Percentiles rank a stretch among this genome's conserved stretches.
Evolutionary conservation across 495 filamentous ascomycete genomes (phyloP).

Genomic region (Hypoxylon fuscum): DNA sequence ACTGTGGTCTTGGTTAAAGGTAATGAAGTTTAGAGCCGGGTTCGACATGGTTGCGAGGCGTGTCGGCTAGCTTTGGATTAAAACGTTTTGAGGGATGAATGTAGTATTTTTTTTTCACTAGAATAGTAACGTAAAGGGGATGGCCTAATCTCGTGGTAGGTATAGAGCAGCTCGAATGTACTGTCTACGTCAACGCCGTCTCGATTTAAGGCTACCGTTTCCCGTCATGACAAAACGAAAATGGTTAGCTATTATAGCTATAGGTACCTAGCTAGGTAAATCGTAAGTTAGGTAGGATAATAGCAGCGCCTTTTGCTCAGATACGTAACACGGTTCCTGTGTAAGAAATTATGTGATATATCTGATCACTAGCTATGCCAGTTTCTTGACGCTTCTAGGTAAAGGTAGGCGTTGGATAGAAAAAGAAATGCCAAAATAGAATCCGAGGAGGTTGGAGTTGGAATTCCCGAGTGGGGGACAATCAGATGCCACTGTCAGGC

Average conservation of each 20-base stretch:
- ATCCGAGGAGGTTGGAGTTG: conserved; percentile 40
- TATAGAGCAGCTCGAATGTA: conserved; percentile 6
- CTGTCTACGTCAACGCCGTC: conserved; percentile 24
- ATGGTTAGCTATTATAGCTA: not conserved
- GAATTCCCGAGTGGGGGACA: too few relatives aligned
- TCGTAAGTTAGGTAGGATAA: too few relatives aligned
- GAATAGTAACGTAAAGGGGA: not conserved
- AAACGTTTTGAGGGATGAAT: not conserved
- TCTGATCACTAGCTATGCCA: too few relatives aligned
- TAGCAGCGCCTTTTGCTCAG: too few relatives aligned
- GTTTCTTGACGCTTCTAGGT: too few relatives aligned
- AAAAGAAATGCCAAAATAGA: conserved; percentile 32
- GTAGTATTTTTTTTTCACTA: too few relatives aligned
- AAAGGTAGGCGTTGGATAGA: conserved; percentile 2
- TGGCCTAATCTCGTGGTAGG: not conserved
- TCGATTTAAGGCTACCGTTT: conserved; percentile 15
- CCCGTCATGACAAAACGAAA: conserved; percentile 34
- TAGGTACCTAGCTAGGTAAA: too few relatives aligned
- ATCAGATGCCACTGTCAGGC: conserved; percentile 40
- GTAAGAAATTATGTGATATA: too few relatives aligned
- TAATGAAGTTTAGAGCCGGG: conserved; percentile 92
- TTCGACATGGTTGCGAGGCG: conserved; percentile 49
- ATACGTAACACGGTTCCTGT: too few relatives aligned
- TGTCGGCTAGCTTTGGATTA: not conserved
- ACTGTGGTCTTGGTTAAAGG: conserved; percentile 99